A percentile compares a stretch with the other conserved stretches of the same genome.
Evolutionary conservation across 306 rosid genomes (phyloP).

Genomic region (Malus sieversii): DNA sequence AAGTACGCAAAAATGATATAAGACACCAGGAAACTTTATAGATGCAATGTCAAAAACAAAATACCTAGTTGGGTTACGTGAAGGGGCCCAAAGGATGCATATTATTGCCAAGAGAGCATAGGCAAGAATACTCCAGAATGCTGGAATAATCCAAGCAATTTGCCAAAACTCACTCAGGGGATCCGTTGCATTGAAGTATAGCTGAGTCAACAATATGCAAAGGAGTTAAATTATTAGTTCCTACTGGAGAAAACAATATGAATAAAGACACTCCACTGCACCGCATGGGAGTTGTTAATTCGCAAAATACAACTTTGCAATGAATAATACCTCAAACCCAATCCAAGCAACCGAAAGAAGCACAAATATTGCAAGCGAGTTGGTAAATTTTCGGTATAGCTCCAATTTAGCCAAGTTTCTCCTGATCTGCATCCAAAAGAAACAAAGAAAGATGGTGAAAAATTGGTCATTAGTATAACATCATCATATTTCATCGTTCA

Average conservation of each 20-base stretch:
- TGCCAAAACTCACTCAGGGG: constrained; percentile 90
- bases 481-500: neutral
- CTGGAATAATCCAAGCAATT: constrained; percentile 93
- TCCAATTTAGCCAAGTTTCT: constrained; percentile 83
- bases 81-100: constrained; percentile 93
- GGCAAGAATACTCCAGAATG: constrained; percentile 77
- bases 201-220: constrained; percentile 37
- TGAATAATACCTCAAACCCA: constrained; percentile 79
- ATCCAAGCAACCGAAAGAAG: constrained; percentile 88
- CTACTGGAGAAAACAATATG: neutral
- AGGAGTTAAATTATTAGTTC: constrained; percentile 9
- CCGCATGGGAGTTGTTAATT: neutral
- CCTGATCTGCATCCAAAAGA: constrained; percentile 51
- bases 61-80: constrained; percentile 88
- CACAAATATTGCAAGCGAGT: constrained; percentile 73
- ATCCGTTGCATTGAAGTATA: constrained; percentile 90
- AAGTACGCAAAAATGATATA: neutral
- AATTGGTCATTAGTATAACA: constrained; percentile 1
- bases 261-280: neutral
- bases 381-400: constrained; percentile 85
- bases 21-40: neutral
- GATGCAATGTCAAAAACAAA: constrained; percentile 8
- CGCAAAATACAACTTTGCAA: neutral
- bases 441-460: neutral
- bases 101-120: constrained; percentile 61